Base-by-base conservation (phyloP, 345 rosid species). In the Kandelia obovata region DNA sequence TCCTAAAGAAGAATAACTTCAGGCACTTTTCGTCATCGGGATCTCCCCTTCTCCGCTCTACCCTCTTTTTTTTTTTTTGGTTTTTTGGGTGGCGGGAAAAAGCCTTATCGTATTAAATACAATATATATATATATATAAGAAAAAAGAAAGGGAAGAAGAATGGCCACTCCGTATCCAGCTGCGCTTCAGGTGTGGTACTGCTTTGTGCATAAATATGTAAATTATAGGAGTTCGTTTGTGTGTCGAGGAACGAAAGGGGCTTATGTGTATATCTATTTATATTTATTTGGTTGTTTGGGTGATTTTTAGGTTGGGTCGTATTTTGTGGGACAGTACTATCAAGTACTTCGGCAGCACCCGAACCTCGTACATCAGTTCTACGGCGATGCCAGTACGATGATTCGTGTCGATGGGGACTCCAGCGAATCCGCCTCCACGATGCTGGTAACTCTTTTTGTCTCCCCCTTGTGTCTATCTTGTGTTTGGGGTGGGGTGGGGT, bases 291-390 rank as follows among this genome's bases (percentile, higher is more conserved):
- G 19, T 58, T 19, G n/a, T 21, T 9, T 52, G 28, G 10, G 25
- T 58, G 62, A 11, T 2, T 49, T 68, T 43, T 77, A 92, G 99
- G 96, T 95, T 66, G 99, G 99, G 61, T 89, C 99, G 13, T 95
- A 89, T 80, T 95, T 95, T 66, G 96, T 92, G 65, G 92, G 88
- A 5, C 97, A 92, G 82, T 95, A 95, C 79, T 95, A 92, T 72
- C 84, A 87, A 72, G 91, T 95, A 28, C 88, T 95, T 71, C 88
- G 84, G 73, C 93, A 92, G 62, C 91, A 86, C 0, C 97, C 97
- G 5, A 90, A 95, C 76, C 87, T 85, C 65, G 86, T 90, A 64
- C 93, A 95, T 75, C 96, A 88, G 82, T 95, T 95, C 73, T 95
- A 91, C 70, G 74, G 83, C 9, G 97, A 89, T 53, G 61, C 77